These are phyloP conservation scores for Botrytis tulipae DNA, from an alignment of 2,329 filamentous ascomycete genomes.

Conservation along the genomic window DNA sequence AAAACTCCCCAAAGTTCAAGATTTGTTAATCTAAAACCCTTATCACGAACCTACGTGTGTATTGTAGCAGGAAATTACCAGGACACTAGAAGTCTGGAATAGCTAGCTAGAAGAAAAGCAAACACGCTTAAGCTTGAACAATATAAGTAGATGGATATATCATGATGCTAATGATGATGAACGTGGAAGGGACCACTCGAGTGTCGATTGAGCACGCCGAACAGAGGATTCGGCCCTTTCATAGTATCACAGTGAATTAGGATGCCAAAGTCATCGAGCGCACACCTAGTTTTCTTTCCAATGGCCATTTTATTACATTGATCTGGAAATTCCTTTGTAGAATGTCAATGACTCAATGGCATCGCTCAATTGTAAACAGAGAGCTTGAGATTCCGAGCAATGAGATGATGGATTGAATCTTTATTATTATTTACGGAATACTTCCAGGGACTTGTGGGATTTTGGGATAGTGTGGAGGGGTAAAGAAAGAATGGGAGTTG, in stretches of 20 bases:
- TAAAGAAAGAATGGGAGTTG: not conserved
- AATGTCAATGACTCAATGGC: not conserved
- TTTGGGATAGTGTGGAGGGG: fast-evolving
- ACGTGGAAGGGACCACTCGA: not conserved
- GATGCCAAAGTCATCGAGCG: not conserved
- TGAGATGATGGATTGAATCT: not conserved
- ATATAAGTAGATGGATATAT: not conserved
- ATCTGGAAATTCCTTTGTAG: not conserved
- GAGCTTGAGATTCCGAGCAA: not conserved
- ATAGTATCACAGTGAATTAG: not conserved
- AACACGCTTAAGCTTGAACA: not conserved
- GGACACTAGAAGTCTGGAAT: not conserved
- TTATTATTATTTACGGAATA: too few relatives aligned
- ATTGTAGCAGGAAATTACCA: too few relatives aligned
- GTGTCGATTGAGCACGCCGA: not conserved
- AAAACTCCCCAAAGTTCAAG: not conserved
- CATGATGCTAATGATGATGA: not conserved
- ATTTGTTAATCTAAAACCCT: not conserved
- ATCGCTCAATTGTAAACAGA: not conserved
- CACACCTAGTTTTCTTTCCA: not conserved
- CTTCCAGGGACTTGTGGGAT: not conserved
- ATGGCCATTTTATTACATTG: not conserved
- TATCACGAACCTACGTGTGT: not conserved
- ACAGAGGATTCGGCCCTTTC: not conserved
- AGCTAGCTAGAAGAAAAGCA: not conserved